Percentiles rank a stretch among this genome's conserved stretches.
Conservation (phyloP, 2,329 filamentous ascomycete genomes). For the Penicillium capsulatum region DNA sequence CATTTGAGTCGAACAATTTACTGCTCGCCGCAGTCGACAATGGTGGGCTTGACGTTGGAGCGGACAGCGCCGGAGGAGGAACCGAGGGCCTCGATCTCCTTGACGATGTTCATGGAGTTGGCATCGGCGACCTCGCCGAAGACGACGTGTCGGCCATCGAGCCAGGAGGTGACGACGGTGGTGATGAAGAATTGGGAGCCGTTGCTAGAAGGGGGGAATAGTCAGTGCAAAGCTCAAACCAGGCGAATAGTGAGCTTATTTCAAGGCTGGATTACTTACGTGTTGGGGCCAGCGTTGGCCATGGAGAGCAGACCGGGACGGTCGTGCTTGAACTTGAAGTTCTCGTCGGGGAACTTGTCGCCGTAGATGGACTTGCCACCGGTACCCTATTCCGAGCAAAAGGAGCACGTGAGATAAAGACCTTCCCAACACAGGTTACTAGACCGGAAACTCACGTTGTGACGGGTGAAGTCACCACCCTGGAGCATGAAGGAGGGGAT, state of each 20-base stretch:
- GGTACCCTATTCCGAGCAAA: constrained; percentile 59
- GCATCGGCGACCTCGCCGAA: constrained; percentile 60
- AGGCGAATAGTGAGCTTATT: neutral
- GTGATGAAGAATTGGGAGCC: constrained; percentile 72
- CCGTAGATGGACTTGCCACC: constrained; percentile 94
- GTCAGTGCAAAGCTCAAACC: too few species aligned
- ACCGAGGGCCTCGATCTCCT: constrained; percentile 58
- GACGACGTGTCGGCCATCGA: constrained; percentile 67
- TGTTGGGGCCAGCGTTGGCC: constrained; percentile 95
- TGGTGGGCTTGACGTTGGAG: constrained; percentile 54
- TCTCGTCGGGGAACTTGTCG: constrained; percentile 91
- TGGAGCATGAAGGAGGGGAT: constrained; percentile 94
- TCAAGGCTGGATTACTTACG: constrained; percentile 49
- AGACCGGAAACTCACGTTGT: constrained; percentile 64
- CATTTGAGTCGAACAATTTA: constrained; percentile 33
- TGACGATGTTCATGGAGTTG: constrained; percentile 53
- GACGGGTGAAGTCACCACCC: constrained; percentile 91
- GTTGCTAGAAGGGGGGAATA: constrained; percentile 46
- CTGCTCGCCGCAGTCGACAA: constrained; percentile 48
- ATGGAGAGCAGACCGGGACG: constrained; percentile 80
- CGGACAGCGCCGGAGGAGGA: constrained; percentile 50
- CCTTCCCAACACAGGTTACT: neutral
- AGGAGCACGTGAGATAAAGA: constrained; percentile 11
- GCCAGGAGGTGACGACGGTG: constrained; percentile 62
- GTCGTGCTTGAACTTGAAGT: constrained; percentile 73